Base-by-base conservation (phyloP, 2,329 filamentous ascomycete species). In the Zelopaecilomyces penicillatus region DNA sequence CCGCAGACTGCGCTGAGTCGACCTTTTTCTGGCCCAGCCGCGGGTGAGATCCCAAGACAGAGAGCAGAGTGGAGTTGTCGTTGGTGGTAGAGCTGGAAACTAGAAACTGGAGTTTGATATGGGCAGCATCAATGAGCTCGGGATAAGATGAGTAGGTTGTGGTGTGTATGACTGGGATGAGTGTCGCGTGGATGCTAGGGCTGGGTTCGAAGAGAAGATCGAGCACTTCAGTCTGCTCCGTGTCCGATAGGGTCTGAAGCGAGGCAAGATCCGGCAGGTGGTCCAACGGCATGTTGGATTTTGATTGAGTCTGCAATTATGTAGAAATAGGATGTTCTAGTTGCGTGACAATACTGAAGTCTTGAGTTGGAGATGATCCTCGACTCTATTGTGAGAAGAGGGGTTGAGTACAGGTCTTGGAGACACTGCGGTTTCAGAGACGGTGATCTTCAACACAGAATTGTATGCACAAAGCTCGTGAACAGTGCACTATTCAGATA, bases 151-250 rank as follows among this genome's bases (percentile, higher is more conserved):
- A 55, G 62, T 87, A 90, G 2, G 69, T 62, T 7, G 56, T 55
- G 2, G 61, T 56, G 35, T 70, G 71, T n/a, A 94, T 70, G 3
- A 83, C 67, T 2, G 85, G 85, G 5, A 87, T 61, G 11, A 85
- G 78, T 10, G 93, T 73, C 9, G 75, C 71, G 63, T 91, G 87
- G 1, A 96, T 78, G 41, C 82, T 77, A 1, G 76, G 69, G 43
- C 83, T 89, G 11, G 87, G 86, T 62, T 96, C 90, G 65, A 96
- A 95, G 47, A 95, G 81, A 4, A 82, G 73, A 65, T 94, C 86
- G 40, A 95, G 76, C 41, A 82, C 69, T 4, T 65, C 58, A 33
- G 70, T 72, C 45, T 85, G 74, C 19, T 75, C 67, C 29, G 70
- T 56, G 30, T 78, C 71, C 12, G 80, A 60, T 40, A 83, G 74